A percentile compares a stretch with the other conserved stretches of the same genome.
Conservation (phyloP, 1,284 basidiomycete genomes). For the Trichosporon asahii region DNA sequence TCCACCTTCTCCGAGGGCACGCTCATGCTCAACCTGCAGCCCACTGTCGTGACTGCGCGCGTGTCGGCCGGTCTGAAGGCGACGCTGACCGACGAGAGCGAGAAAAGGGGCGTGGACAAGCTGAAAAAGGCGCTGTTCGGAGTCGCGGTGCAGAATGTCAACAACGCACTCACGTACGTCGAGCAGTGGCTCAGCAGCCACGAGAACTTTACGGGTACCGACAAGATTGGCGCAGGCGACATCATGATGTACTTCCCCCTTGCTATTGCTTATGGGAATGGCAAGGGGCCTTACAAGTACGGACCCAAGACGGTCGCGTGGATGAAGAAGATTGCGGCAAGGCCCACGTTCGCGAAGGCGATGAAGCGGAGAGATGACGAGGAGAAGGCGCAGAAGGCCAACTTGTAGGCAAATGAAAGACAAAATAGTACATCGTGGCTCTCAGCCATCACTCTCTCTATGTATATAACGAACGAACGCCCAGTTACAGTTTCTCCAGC, state of each 20-base stretch:
- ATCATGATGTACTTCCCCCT: constrained; percentile 44
- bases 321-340: constrained; percentile 25
- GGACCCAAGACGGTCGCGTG: constrained; percentile 30
- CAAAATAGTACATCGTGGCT: not conserved
- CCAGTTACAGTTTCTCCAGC: constrained; percentile 12
- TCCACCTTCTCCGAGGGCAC: constrained; percentile 41
- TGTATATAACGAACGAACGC: not conserved
- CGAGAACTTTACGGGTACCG: constrained; percentile 33
- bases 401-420: not conserved
- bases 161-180: constrained; percentile 30
- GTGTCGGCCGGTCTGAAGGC: not conserved
- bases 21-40: constrained; percentile 39
- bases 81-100: constrained; percentile 21
- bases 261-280: constrained; percentile 25
- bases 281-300: constrained; percentile 28
- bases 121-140: not conserved
- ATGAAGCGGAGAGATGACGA: constrained; percentile 30
- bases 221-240: constrained; percentile 37
- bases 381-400: constrained; percentile 24
- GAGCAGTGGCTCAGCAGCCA: constrained; percentile 29
- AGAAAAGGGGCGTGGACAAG: constrained; percentile 29
- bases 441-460: not conserved
- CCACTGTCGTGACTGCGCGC: not conserved
- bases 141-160: not conserved
- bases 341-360: constrained; percentile 24